Evolutionary conservation across 352 stramenopile genomes (phyloP).

Genomic region (Pythium grandisporangium): DNA sequence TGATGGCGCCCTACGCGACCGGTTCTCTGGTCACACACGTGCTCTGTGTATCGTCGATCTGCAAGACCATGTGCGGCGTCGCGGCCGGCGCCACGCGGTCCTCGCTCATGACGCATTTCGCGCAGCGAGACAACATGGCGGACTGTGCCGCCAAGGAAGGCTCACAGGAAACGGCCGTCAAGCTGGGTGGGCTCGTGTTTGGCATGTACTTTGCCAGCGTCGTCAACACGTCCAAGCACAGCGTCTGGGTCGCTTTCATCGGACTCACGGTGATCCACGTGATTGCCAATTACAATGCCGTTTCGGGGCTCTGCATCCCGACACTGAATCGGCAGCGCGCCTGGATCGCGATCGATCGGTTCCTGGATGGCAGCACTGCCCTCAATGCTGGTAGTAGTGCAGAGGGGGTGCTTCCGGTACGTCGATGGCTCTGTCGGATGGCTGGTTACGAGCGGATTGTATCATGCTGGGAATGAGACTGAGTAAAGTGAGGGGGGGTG

Average conservation of each 20-base stretch:
- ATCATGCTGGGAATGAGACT: no score
- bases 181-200: slow-evolving; percentile 88
- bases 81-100: slow-evolving; percentile 90
- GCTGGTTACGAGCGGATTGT: no score
- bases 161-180: slow-evolving; percentile 94
- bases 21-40: slow-evolving; percentile 53
- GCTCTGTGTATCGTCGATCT: slow-evolving; percentile 83
- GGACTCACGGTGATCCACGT: slow-evolving; percentile 91
- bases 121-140: slow-evolving; percentile 78
- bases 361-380: slow-evolving; percentile 18
- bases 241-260: slow-evolving; percentile 89
- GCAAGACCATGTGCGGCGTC: slow-evolving; percentile 94
- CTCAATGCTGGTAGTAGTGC: no score
- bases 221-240: slow-evolving; percentile 46
- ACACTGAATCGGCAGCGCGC: slow-evolving; percentile 82
- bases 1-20: slow-evolving; percentile 69
- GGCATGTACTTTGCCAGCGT: slow-evolving; percentile 81
- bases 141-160: slow-evolving; percentile 95
- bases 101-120: slow-evolving; percentile 87
- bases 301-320: slow-evolving; percentile 81
- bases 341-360: slow-evolving; percentile 44
- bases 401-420: no score
- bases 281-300: slow-evolving; percentile 90
- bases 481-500: no score
- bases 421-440: no score